Evolutionary conservation across 208 protist genomes (phyloP), one percentile per base, ranked within the genome.

Genomic region (Leishmania gerbilli): DNA sequence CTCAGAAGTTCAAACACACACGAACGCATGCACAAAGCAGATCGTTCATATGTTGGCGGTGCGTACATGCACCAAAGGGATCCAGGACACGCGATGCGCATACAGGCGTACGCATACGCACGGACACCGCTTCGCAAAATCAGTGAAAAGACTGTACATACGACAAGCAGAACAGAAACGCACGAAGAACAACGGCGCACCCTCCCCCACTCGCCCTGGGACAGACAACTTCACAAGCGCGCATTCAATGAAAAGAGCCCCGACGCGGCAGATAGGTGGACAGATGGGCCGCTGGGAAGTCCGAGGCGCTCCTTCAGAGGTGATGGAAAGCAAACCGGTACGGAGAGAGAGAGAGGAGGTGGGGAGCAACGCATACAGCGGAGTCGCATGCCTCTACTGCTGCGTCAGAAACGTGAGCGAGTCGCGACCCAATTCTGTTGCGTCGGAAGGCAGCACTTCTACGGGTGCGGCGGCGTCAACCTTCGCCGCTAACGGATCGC

Each of bases 401-500:
- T 92, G 85, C 1, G 90, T 93, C 40, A 93, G 80, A 62, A 93
- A 93, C 0, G 84, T 90, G 24, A 87, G 77, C 1, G 82, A 85
- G 51, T 84, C 80, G 9, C 51, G 53, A n/a, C 77, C 69, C 15
- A 47, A 15, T 31, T 80, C 49, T 40, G 21, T 47, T 51, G 45
- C 34, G 27, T 56, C 17, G 51, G 1, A 31, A n/a, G 55, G 19
- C 37, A 53, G 17, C 45, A 40, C 77, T 9, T 81, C 67, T 45
- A 77, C 24, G 24, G 78, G 9, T 11, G 60, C 40, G 42, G 58
- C 19, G 17, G 34, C 6, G 31, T 71, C 72, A 0, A 34, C 0
- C 60, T 67, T 40, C 31, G 21, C 9, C 7, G 8, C 51, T 2
- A 45, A 67, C 34, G 31, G 7, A 27, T 51, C 56, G 5, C 9